Evolutionary conservation across 257 asterid genomes (phyloP), one percentile per base, ranked within the genome.

Genomic region (Solanum appendiculatum): DNA sequence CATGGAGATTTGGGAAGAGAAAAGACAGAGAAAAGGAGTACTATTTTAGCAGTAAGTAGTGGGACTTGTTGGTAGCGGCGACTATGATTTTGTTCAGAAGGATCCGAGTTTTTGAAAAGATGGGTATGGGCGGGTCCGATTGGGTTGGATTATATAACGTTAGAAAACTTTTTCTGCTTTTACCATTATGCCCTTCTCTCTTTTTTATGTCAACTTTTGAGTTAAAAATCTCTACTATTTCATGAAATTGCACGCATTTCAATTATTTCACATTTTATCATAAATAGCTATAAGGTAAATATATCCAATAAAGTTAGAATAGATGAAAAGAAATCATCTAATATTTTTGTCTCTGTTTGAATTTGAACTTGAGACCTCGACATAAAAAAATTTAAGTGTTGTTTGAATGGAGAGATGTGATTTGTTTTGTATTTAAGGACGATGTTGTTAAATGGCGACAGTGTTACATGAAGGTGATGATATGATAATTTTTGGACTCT

Each of bases 101-200:
- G 93, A 92, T 89, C 91, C 93, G 91, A 88, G 89, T 88, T 90
- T 90, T 93, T 94, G 94, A 94, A 93, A 89, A 84, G 70, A 58
- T 89, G 88, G 95, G 13, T 73, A 88, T 85, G 92, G 90, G 64
- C 60, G 91, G 82, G 88, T 92, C 92, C 89, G 85, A 77, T 90
- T 46, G 25, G 86, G 11, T 9, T 34, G 51, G 40, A 70, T 12
- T 29, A 68, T 68, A 73, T 87, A 87, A 89, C 93, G 92, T 91
- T 91, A 86, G 60, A 58, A 87, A 25, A 15, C 84, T 85, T 73
- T 56, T 63, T 75, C 42, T 39, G 21, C n/a, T 78, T 73, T 64
- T 89, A 90, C 93, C 44, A 90, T 51, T 80, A 33, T 89, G 33
- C 91, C 91, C 91, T 81, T 29, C 33, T 46, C 70, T 10, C 51